A percentile compares a stretch with the other conserved stretches of the same genome.
Evolutionary conservation across 345 rosid genomes (phyloP).

Genomic region (Raphanus raphanistrum): DNA sequence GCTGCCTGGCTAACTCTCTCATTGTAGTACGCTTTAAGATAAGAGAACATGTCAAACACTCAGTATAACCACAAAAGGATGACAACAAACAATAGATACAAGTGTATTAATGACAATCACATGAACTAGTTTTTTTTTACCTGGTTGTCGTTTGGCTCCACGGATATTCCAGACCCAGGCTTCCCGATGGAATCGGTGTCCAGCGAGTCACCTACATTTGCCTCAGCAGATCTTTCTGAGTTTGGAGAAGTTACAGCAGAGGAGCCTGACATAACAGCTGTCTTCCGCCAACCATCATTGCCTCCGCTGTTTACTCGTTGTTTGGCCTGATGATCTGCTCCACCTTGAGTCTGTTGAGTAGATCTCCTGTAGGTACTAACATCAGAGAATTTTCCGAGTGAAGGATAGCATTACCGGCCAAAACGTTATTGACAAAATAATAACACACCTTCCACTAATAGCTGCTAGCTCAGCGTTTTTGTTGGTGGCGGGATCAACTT

Average conservation of each 20-base stretch:
- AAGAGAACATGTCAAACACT: slow-evolving; percentile 25
- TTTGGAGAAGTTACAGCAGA: slow-evolving; percentile 38
- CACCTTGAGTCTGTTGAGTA: slow-evolving; percentile 54
- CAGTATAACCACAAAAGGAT: slow-evolving; percentile 10
- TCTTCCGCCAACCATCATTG: slow-evolving; percentile 59
- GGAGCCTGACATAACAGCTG: slow-evolving; percentile 39
- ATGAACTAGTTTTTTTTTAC: slow-evolving; percentile 52
- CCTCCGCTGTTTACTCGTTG: slow-evolving; percentile 58
- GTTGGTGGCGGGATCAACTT: slow-evolving; percentile 44
- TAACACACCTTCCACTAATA: slow-evolving; percentile 54
- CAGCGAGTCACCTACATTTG: slow-evolving; percentile 36
- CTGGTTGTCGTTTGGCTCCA: slow-evolving; percentile 54
- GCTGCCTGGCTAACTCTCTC: slow-evolving; percentile 73
- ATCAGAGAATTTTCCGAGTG: slow-evolving; percentile 45
- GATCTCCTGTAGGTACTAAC: slow-evolving; percentile 57
- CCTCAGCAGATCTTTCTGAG: slow-evolving; percentile 43
- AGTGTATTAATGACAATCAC: slow-evolving; percentile 9
- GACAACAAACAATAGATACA: slow-evolving; percentile 20
- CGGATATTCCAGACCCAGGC: slow-evolving; percentile 40
- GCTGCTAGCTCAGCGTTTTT: slow-evolving; percentile 43
- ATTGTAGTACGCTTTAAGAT: slow-evolving; percentile 60
- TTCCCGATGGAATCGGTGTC: slow-evolving; percentile 41
- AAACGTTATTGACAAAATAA: slow-evolving; percentile 23
- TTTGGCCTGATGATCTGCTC: slow-evolving; percentile 57
- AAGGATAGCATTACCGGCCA: slow-evolving; percentile 21